These are phyloP conservation scores for Symmetrospora coprosmae DNA, from an alignment of 768 basidiomycete genomes.

Conservation along the genomic window DNA sequence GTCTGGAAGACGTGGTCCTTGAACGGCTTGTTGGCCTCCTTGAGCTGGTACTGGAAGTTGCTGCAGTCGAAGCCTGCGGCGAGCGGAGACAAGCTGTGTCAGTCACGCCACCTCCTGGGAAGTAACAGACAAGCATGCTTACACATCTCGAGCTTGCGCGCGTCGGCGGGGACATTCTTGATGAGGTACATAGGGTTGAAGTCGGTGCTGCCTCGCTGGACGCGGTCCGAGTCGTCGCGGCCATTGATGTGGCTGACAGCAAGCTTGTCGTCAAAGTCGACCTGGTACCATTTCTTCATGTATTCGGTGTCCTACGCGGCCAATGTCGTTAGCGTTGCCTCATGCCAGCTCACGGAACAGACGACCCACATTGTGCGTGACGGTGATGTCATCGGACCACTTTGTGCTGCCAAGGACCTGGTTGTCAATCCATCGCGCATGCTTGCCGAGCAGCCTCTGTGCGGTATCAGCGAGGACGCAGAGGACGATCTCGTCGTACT, in stretches of 20 bases:
- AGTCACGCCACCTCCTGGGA: slow-evolving; percentile 1
- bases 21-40: slow-evolving; percentile 31
- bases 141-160: slow-evolving; percentile 39
- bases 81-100: neutral
- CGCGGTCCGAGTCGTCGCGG: slow-evolving; percentile 36
- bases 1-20: slow-evolving; percentile 41
- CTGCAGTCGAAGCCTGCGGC: slow-evolving; percentile 28
- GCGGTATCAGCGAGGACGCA: slow-evolving; percentile 39
- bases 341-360: neutral
- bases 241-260: slow-evolving; percentile 35
- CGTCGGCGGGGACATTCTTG: slow-evolving; percentile 36
- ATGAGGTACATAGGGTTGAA: slow-evolving; percentile 42
- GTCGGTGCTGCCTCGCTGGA: slow-evolving; percentile 34
- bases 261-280: slow-evolving; percentile 34
- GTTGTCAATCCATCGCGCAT: slow-evolving; percentile 37
- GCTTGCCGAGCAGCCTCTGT: slow-evolving; percentile 37
- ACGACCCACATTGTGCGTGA: slow-evolving; percentile 34
- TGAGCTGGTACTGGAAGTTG: slow-evolving; percentile 30
- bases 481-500: slow-evolving; percentile 40
- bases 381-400: slow-evolving; percentile 41
- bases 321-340: too few relatives aligned
- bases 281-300: slow-evolving; percentile 38
- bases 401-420: slow-evolving; percentile 37
- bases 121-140: slow-evolving; percentile 25
- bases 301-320: slow-evolving; percentile 34